These are phyloP conservation scores for Sinapis alba DNA, from an alignment of 441 rosid genomes.

Conservation along the genomic window DNA sequence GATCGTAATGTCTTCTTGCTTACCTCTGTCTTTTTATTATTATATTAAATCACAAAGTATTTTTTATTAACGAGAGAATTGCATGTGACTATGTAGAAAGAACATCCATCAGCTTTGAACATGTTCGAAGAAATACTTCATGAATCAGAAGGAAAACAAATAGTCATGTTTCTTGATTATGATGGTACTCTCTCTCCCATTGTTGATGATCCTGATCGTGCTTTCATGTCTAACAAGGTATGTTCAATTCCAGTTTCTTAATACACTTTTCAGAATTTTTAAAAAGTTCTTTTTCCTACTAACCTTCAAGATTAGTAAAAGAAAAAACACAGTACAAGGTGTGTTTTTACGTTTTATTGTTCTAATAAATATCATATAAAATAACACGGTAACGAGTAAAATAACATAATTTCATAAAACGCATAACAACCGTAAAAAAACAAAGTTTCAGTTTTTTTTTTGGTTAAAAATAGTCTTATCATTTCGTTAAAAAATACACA, in stretches of 20 bases:
- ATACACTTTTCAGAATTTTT: not conserved
- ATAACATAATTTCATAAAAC: not conserved
- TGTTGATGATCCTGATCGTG: conserved; percentile 83
- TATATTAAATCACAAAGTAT: not conserved
- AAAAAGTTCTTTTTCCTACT: not conserved
- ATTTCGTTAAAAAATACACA: not conserved
- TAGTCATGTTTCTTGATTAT: conserved; percentile 87
- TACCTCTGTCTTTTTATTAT: not conserved
- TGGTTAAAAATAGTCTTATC: not conserved
- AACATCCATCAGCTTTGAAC: conserved; percentile 84
- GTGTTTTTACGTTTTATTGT: not conserved
- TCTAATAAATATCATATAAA: not conserved
- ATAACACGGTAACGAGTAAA: not conserved
- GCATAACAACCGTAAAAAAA: not conserved
- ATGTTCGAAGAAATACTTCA: conserved; percentile 75
- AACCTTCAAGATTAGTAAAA: not conserved
- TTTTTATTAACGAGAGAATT: conserved; percentile 8
- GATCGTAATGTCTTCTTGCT: conserved; percentile 51
- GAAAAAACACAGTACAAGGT: not conserved
- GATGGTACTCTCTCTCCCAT: conserved; percentile 97
- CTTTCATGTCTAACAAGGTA: conserved; percentile 89
- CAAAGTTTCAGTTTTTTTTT: not conserved
- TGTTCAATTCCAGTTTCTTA: not conserved
- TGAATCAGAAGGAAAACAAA: conserved; percentile 72
- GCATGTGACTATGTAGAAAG: conserved; percentile 46